phyloP scores from a whole-genome alignment of 2,329 filamentous ascomycete species.

The Nannizziopsis barbatae region DNA sequence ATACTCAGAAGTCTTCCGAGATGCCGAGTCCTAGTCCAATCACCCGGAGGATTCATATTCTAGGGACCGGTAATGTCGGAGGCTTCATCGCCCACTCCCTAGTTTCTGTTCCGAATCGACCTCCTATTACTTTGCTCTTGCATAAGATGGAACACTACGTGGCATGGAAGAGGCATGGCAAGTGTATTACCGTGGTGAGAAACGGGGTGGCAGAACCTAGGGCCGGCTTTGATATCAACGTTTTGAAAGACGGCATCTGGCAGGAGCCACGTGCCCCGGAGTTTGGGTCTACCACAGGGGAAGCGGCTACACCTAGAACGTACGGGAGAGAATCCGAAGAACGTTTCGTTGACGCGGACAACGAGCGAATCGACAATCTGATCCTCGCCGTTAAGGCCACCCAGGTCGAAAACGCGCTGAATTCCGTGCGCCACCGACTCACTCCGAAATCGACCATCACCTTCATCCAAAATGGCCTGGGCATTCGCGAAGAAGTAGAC shows the following conservation, averaged over 20 bases:
- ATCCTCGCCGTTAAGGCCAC: conserved; percentile 69
- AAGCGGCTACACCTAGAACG: not conserved
- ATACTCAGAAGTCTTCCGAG: conserved; percentile 1
- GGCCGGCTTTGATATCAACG: conserved; percentile 36
- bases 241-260: conserved; percentile 27
- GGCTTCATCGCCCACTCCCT: conserved; percentile 66
- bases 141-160: conserved; percentile 41
- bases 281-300: not conserved
- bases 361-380: conserved; percentile 56
- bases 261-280: conserved; percentile 21
- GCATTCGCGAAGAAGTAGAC: conserved; percentile 69
- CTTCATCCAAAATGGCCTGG: conserved; percentile 71
- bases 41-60: conserved; percentile 54
- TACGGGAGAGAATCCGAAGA: not conserved
- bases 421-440: conserved; percentile 56
- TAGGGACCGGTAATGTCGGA: conserved; percentile 73
- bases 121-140: conserved; percentile 71
- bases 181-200: conserved; percentile 26
- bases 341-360: conserved; percentile 19
- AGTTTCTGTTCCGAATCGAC: conserved; percentile 43
- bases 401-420: conserved; percentile 54
- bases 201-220: conserved; percentile 34
- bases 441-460: conserved; percentile 58
- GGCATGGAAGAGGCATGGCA: conserved; percentile 24
- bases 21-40: conserved; percentile 2